These are phyloP conservation scores for Discostella stelligera DNA, from an alignment of 352 stramenopile species.

Conservation along the genomic window DNA sequence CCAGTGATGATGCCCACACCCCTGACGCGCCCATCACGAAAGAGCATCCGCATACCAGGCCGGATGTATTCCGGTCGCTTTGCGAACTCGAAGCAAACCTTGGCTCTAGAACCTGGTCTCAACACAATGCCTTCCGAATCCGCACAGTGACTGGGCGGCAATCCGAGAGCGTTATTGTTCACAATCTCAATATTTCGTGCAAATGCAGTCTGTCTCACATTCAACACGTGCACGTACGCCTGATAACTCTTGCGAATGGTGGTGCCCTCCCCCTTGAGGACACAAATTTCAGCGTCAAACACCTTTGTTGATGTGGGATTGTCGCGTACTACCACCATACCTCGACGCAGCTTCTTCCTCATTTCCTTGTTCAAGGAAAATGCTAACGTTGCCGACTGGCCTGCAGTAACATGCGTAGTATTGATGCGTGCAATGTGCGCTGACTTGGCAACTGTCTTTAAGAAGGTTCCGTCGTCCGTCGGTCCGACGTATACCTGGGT, in stretches of 20 bases:
- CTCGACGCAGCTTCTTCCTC: slow-evolving; percentile 68
- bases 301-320: slow-evolving; percentile 72
- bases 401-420: slow-evolving; percentile 73
- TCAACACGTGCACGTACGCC: slow-evolving; percentile 82
- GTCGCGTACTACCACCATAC: slow-evolving; percentile 78
- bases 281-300: slow-evolving; percentile 84
- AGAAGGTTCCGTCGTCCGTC: slow-evolving; percentile 74
- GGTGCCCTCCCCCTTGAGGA: slow-evolving; percentile 80
- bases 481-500: slow-evolving; percentile 77
- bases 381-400: slow-evolving; percentile 76
- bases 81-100: slow-evolving; percentile 79
- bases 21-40: slow-evolving; percentile 96
- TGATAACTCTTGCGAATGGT: slow-evolving; percentile 79
- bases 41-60: slow-evolving; percentile 93
- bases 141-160: slow-evolving; percentile 60
- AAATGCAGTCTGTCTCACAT: slow-evolving; percentile 80
- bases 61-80: slow-evolving; percentile 91
- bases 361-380: slow-evolving; percentile 78
- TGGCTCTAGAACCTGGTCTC: slow-evolving; percentile 68
- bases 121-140: slow-evolving; percentile 73
- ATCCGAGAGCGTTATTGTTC: slow-evolving; percentile 59
- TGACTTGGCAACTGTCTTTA: slow-evolving; percentile 79
- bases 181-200: slow-evolving; percentile 79
- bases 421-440: slow-evolving; percentile 81
- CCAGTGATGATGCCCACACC: slow-evolving; percentile 89